Conservation (phyloP, 2,329 filamentous ascomycete genomes). For the Monilinia vaccinii-corymbosi region DNA sequence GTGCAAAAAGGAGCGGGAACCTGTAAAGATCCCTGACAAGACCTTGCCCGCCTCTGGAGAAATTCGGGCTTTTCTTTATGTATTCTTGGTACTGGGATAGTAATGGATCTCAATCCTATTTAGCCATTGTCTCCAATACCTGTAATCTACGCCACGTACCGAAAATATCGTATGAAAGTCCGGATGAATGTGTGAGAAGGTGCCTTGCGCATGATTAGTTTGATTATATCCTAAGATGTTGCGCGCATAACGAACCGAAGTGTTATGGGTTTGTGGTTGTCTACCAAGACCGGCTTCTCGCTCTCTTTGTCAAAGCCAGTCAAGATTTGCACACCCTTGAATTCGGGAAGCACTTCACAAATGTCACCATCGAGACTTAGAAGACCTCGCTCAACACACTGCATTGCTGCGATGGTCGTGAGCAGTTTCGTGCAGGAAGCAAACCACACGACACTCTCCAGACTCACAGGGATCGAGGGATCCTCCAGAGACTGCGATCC, state of each 20-base stretch:
- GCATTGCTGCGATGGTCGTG: conserved; percentile 43
- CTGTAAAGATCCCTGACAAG: conserved; percentile 7
- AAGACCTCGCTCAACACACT: conserved; percentile 44
- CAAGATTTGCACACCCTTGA: conserved; percentile 23
- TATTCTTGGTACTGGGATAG: conserved; percentile 13
- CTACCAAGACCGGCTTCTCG: conserved; percentile 16
- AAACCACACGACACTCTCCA: conserved; percentile 53
- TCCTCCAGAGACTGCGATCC: conserved; percentile 37
- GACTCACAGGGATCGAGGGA: conserved; percentile 46
- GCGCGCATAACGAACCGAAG: conserved; percentile 18
- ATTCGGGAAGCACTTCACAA: conserved; percentile 20
- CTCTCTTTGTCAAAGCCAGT: conserved; percentile 20
- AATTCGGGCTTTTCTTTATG: not conserved
- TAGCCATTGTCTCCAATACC: not conserved
- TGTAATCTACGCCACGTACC: conserved; percentile 10
- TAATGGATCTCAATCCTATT: not conserved
- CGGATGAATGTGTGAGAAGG: conserved; percentile 24
- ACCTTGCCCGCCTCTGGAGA: not conserved
- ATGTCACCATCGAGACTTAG: conserved; percentile 39
- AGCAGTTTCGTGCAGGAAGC: conserved; percentile 51
- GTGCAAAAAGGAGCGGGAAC: conserved; percentile 51
- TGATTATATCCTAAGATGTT: not conserved
- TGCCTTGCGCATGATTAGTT: conserved; percentile 14
- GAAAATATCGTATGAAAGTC: conserved; percentile 21
- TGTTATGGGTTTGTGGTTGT: conserved; percentile 23